phyloP scores from a whole-genome alignment of 257 asterid genomes.

The Salvia hispanica region DNA sequence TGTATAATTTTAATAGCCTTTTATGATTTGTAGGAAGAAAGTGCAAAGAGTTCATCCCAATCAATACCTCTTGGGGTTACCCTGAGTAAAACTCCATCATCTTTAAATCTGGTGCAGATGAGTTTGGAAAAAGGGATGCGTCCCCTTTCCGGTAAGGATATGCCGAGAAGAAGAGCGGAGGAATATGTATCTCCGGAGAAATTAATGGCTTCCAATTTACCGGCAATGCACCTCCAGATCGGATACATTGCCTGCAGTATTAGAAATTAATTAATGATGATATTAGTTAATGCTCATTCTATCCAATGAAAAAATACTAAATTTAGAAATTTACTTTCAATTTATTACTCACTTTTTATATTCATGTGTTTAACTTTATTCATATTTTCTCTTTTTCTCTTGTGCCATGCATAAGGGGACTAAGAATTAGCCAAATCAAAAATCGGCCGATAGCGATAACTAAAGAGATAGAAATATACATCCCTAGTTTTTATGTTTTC shows the following conservation, averaged over 20 bases:
- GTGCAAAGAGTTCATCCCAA: conserved; percentile 20
- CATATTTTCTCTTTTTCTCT: too few relatives aligned
- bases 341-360: too few relatives aligned
- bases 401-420: conserved; percentile 40
- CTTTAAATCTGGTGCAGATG: conserved; percentile 37
- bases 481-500: too few relatives aligned
- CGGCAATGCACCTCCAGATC: conserved; percentile 43
- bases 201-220: conserved; percentile 66
- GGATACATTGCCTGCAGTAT: conserved; percentile 69
- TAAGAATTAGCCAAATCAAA: too few relatives aligned
- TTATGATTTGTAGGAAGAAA: conserved; percentile 38
- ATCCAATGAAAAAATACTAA: too few relatives aligned
- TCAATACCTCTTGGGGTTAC: conserved; percentile 52
- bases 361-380: too few relatives aligned
- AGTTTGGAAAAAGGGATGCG: conserved; percentile 28
- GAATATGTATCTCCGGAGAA: conserved; percentile 44
- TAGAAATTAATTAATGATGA: too few relatives aligned
- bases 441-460: too few relatives aligned
- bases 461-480: too few relatives aligned
- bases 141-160: not conserved
- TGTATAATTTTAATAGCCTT: too few relatives aligned
- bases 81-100: conserved; percentile 49
- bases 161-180: not conserved
- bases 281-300: too few relatives aligned
- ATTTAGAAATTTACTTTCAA: too few relatives aligned